Conservation (phyloP, 176 grass and related monocot genomes). For the Aegilops bicornis region DNA sequence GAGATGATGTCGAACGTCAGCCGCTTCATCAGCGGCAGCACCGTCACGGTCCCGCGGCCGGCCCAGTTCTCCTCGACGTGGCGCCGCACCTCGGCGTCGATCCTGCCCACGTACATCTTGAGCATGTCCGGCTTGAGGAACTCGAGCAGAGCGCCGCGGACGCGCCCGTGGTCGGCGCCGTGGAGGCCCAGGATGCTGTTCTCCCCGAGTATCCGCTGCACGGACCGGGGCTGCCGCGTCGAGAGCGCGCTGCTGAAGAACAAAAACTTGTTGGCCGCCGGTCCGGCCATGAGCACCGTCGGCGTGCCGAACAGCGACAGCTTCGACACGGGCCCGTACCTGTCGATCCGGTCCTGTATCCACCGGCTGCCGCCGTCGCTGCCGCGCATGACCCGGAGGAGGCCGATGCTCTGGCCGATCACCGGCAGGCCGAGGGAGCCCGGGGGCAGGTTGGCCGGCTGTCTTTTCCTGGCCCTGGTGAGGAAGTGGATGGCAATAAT, state of each 20-base stretch:
- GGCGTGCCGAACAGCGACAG: conserved; percentile 53
- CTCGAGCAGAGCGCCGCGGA: conserved; percentile 40
- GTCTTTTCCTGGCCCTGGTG: no score
- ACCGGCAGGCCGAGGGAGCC: no score
- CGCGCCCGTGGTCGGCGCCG: conserved; percentile 43
- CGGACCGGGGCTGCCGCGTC: conserved; percentile 36
- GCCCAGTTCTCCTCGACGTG: conserved; percentile 45
- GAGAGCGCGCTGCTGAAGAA: conserved; percentile 36
- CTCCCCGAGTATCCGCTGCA: conserved; percentile 25
- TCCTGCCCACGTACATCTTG: conserved; percentile 39
- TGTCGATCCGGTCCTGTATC: background rate
- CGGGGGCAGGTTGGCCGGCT: no score
- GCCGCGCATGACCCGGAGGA: background rate
- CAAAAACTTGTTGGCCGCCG: conserved; percentile 44
- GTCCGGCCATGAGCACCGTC: conserved; percentile 32
- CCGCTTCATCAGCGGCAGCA: conserved; percentile 48
- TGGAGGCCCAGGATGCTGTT: conserved; percentile 31
- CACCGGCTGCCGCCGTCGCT: background rate
- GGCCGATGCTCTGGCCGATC: no score
- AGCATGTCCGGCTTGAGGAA: conserved; percentile 60
- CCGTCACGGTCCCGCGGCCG: background rate
- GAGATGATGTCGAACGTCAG: conserved; percentile 53
- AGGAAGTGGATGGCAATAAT: no score
- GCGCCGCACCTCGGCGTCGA: conserved; percentile 47
- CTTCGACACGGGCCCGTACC: conserved; percentile 58